These are phyloP conservation scores for Penicillium alfredii DNA, from an alignment of 495 filamentous ascomycete genomes.

Conservation along the genomic window DNA sequence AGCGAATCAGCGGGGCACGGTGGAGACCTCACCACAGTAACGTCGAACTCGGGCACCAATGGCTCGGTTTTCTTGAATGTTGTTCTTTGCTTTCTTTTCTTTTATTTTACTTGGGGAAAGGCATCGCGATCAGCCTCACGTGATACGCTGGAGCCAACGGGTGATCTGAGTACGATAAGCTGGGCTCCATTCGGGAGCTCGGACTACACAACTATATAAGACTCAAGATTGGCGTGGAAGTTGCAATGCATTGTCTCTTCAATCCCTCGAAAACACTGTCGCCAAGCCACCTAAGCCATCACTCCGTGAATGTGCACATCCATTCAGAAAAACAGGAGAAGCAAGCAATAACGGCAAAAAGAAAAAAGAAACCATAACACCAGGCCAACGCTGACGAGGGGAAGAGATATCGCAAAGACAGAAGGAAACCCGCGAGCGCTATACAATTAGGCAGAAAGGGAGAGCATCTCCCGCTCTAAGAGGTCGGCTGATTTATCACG, in stretches of 20 bases:
- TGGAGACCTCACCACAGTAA: constrained; percentile 16
- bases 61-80: background rate
- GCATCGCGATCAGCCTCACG: constrained; percentile 19
- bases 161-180: too few relatives aligned
- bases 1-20: constrained; percentile 29
- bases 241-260: constrained; percentile 14
- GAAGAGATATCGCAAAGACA: constrained; percentile 7
- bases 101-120: constrained; percentile 7
- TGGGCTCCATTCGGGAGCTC: too few relatives aligned
- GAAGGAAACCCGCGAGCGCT: constrained; percentile 18
- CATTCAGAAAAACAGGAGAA: constrained; percentile 2
- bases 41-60: background rate
- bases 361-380: constrained; percentile 22
- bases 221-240: background rate
- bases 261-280: constrained; percentile 6
- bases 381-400: constrained; percentile 14
- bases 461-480: constrained; percentile 20
- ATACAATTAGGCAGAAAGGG: constrained; percentile 21
- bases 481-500: constrained; percentile 25
- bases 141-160: constrained; percentile 24
- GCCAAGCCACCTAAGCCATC: constrained; percentile 11
- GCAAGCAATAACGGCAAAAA: constrained; percentile 3
- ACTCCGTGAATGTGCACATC: constrained; percentile 12
- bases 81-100: constrained; percentile 2
- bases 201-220: too few relatives aligned